Evolutionary conservation across 495 filamentous ascomycete genomes (phyloP).

Genomic region (Annulohypoxylon bovei): DNA sequence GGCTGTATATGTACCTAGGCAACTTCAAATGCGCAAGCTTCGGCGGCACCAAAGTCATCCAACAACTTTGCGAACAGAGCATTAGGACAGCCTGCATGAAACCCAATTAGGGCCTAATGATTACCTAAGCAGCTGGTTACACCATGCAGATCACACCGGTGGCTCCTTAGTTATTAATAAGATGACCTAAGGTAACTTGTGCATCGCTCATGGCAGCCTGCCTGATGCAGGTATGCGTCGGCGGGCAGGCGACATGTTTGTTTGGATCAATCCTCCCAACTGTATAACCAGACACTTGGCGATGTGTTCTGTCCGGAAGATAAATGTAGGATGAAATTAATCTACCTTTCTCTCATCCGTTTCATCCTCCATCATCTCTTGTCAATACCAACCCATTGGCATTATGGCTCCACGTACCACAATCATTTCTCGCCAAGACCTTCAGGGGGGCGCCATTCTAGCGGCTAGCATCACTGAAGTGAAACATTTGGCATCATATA

Average conservation of each 20-base stretch:
- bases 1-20: no score
- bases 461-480: slow-evolving; percentile 51
- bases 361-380: not conserved
- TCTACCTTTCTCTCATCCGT: not conserved
- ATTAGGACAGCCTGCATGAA: not conserved
- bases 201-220: not conserved
- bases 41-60: not conserved
- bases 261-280: not conserved
- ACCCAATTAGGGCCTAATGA: not conserved
- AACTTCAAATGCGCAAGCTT: not conserved
- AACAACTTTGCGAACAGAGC: not conserved
- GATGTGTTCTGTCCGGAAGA: not conserved
- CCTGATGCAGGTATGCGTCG: not conserved
- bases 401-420: not conserved
- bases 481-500: slow-evolving; percentile 60
- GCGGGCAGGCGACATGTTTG: not conserved
- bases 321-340: not conserved
- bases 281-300: not conserved
- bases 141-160: not conserved
- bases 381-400: no score
- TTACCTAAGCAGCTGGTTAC: not conserved
- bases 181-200: not conserved
- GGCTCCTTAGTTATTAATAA: not conserved
- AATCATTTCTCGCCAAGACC: slow-evolving; percentile 36
- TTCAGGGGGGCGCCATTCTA: slow-evolving; percentile 22